Percentiles rank a stretch among this genome's conserved stretches.
These are phyloP conservation scores for Fusarium lyarnte DNA, from an alignment of 2,329 filamentous ascomycete species.

Conservation along the genomic window DNA sequence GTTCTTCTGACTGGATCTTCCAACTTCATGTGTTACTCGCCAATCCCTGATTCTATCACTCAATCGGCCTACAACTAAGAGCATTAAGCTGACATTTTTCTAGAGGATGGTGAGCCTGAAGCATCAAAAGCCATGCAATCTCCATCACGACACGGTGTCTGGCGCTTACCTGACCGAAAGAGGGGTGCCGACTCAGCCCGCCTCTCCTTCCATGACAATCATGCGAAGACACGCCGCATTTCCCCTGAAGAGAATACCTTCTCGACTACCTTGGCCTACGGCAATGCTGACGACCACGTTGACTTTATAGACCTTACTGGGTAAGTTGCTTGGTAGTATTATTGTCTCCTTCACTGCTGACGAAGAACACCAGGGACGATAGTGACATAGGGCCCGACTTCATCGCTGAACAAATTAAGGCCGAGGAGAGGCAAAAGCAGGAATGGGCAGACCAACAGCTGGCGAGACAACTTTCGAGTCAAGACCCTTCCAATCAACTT, in stretches of 20 bases:
- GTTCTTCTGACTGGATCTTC: not conserved
- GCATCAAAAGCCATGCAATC: constrained; percentile 36
- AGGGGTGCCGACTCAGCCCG: constrained; percentile 38
- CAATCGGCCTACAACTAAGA: not conserved
- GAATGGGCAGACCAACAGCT: constrained; percentile 43
- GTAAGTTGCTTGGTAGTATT: constrained; percentile 37
- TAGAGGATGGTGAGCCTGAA: constrained; percentile 8
- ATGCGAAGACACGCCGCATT: constrained; percentile 49
- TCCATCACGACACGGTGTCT: constrained; percentile 8
- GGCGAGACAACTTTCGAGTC: constrained; percentile 43
- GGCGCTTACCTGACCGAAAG: constrained; percentile 45
- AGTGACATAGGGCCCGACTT: constrained; percentile 41
- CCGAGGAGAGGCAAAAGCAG: constrained; percentile 47
- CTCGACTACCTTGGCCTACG: not conserved
- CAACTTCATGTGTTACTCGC: not conserved
- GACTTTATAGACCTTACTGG: constrained; percentile 56
- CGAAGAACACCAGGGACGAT: constrained; percentile 45
- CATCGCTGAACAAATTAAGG: constrained; percentile 49
- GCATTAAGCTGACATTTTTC: constrained; percentile 17
- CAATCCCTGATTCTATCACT: not conserved
- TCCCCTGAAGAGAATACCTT: constrained; percentile 34
- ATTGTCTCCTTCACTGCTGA: not conserved
- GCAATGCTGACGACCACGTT: constrained; percentile 29
- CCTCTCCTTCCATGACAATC: constrained; percentile 14
- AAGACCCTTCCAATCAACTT: constrained; percentile 18